phyloP scores from a whole-genome alignment of 148 eudicot genomes.

The Nepenthes gracilis region DNA sequence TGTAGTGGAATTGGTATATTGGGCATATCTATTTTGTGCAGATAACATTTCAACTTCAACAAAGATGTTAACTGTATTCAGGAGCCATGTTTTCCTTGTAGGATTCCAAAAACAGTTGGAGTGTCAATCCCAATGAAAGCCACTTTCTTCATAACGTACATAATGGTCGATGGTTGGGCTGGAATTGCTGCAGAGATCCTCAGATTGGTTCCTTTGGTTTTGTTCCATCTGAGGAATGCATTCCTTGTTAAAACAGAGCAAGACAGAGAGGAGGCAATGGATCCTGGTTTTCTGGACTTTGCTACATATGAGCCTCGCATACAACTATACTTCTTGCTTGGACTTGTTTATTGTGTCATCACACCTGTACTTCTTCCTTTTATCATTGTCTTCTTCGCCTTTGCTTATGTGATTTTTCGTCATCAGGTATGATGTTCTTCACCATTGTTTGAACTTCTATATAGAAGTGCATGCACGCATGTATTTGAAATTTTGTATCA shows the following conservation, averaged over 20 bases:
- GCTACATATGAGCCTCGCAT: constrained; percentile 48
- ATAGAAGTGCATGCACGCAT: no score
- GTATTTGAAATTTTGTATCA: no score
- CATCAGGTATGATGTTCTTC: constrained; percentile 39
- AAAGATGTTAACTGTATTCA: not conserved
- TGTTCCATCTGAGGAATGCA: constrained; percentile 44
- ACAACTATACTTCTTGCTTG: constrained; percentile 56
- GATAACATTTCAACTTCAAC: no score
- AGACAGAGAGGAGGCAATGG: constrained; percentile 56
- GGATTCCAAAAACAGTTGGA: constrained; percentile 55
- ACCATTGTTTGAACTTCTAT: not conserved
- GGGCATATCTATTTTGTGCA: not conserved
- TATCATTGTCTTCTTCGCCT: constrained; percentile 52
- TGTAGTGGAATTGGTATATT: not conserved
- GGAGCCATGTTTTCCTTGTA: constrained; percentile 9
- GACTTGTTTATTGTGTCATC: constrained; percentile 41
- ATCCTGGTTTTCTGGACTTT: constrained; percentile 49
- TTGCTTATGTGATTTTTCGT: constrained; percentile 51
- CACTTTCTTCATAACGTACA: constrained; percentile 52
- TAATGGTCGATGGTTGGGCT: constrained; percentile 74
- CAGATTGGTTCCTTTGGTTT: constrained; percentile 33
- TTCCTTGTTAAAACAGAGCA: constrained; percentile 53
- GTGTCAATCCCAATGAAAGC: constrained; percentile 65
- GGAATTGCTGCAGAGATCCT: constrained; percentile 56
- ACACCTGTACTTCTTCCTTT: constrained; percentile 57